These are phyloP conservation scores for Umbelopsis sp. DNA, from an alignment of 192 early-diverging fungal species.

Conservation along the genomic window DNA sequence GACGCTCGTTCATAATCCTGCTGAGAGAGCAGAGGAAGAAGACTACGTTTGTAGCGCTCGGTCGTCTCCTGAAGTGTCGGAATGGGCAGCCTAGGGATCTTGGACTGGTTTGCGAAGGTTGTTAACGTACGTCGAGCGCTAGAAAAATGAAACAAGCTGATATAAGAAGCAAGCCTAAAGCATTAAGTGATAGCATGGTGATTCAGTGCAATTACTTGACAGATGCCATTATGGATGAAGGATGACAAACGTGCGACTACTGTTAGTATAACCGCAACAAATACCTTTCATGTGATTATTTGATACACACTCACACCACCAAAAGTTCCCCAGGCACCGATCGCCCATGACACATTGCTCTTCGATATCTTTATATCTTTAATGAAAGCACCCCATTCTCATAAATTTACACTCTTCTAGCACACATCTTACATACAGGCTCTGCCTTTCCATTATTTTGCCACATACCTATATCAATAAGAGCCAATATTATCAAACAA, in stretches of 20 bases:
- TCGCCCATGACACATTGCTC: neutral
- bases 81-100: slow-evolving; percentile 83
- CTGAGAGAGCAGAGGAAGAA: slow-evolving; percentile 66
- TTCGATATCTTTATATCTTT: neutral
- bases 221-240: slow-evolving; percentile 2
- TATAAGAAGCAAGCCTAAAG: neutral
- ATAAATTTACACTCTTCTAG: slow-evolving; percentile 19
- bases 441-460: slow-evolving; percentile 23
- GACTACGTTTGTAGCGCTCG: slow-evolving; percentile 75
- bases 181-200: neutral
- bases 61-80: slow-evolving; percentile 78
- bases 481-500: neutral
- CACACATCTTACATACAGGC: slow-evolving; percentile 27
- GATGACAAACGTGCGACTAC: neutral
- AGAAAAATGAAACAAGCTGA: neutral
- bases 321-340: neutral
- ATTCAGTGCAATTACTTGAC: neutral
- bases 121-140: slow-evolving; percentile 14
- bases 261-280: neutral
- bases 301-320: neutral
- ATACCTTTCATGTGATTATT: slow-evolving; percentile 14
- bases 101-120: slow-evolving; percentile 70
- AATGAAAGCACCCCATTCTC: neutral
- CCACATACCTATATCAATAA: slow-evolving; percentile 19
- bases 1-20: slow-evolving; percentile 63